These are phyloP conservation scores for Alternaria rosae DNA, from an alignment of 2,329 filamentous ascomycete genomes.

Conservation along the genomic window DNA sequence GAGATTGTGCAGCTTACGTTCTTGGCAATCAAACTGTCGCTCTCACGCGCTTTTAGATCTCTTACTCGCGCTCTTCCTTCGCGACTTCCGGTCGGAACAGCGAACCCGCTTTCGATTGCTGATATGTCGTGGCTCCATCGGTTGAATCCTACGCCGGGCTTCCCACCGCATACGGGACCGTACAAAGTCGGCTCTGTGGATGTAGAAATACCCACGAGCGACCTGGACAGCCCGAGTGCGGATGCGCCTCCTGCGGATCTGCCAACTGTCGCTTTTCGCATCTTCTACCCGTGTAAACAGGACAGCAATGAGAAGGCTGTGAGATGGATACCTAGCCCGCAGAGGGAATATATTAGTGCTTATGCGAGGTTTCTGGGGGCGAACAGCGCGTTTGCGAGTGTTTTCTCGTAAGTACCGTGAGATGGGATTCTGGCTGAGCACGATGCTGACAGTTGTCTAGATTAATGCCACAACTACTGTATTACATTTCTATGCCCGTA, in stretches of 20 bases:
- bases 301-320: conserved; percentile 63
- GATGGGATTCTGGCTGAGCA: neutral
- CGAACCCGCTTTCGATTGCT: conserved; percentile 13
- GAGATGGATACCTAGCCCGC: conserved; percentile 79
- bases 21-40: conserved; percentile 36
- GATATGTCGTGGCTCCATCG: conserved; percentile 53
- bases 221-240: conserved; percentile 59
- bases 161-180: conserved; percentile 78
- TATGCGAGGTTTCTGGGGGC: conserved; percentile 80
- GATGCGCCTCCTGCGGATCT: conserved; percentile 62
- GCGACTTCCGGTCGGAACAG: conserved; percentile 15
- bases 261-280: conserved; percentile 77
- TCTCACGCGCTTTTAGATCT: conserved; percentile 32
- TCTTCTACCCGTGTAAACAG: conserved; percentile 73
- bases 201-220: conserved; percentile 74
- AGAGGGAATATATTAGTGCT: conserved; percentile 74
- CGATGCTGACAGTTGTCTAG: conserved; percentile 47
- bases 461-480: conserved; percentile 73
- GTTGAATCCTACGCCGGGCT: conserved; percentile 73
- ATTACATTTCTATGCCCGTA: conserved; percentile 76
- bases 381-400: conserved; percentile 56
- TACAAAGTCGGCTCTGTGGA: conserved; percentile 82
- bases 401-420: conserved; percentile 47
- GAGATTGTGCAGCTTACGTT: neutral
- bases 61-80: conserved; percentile 25